Percentiles rank a stretch among this genome's conserved stretches.
These are phyloP conservation scores for Thymus mandschuricus DNA, from an alignment of 257 asterid species.

Conservation along the genomic window DNA sequence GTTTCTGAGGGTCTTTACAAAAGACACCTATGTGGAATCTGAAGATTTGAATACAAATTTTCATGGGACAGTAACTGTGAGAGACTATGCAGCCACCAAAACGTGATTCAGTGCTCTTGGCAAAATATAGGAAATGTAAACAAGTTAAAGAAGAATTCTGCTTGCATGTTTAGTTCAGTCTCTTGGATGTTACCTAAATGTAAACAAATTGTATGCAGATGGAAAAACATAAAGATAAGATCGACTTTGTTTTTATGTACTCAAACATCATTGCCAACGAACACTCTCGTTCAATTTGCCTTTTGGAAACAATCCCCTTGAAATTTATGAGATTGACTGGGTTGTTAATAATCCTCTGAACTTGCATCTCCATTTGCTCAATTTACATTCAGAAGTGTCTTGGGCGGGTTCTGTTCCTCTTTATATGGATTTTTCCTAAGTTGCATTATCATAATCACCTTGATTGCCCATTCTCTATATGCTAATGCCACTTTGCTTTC, in stretches of 20 bases:
- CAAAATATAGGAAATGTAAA: not conserved
- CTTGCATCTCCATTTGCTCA: too few relatives aligned
- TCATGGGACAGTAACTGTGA: not conserved
- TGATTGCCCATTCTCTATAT: slow-evolving; percentile 19
- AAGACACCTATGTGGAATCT: slow-evolving; percentile 20
- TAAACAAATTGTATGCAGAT: not conserved
- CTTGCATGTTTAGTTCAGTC: not conserved
- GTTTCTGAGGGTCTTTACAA: not conserved
- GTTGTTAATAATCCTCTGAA: not conserved
- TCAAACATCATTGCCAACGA: not conserved
- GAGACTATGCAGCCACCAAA: not conserved
- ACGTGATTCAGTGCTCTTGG: not conserved
- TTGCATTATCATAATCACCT: slow-evolving; percentile 6
- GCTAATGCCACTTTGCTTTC: slow-evolving; percentile 24
- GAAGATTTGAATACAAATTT: not conserved
- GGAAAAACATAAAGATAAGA: not conserved
- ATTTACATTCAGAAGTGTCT: not conserved
- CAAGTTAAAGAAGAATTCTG: not conserved
- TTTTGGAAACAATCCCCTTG: not conserved
- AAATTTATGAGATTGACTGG: not conserved
- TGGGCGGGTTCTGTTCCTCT: slow-evolving; percentile 14
- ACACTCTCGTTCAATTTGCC: not conserved
- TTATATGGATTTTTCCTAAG: not conserved
- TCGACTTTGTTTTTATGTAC: not conserved
- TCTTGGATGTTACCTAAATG: not conserved